Conservation (phyloP, 352 stramenopile species). For the Pythium pyrilobum region DNA sequence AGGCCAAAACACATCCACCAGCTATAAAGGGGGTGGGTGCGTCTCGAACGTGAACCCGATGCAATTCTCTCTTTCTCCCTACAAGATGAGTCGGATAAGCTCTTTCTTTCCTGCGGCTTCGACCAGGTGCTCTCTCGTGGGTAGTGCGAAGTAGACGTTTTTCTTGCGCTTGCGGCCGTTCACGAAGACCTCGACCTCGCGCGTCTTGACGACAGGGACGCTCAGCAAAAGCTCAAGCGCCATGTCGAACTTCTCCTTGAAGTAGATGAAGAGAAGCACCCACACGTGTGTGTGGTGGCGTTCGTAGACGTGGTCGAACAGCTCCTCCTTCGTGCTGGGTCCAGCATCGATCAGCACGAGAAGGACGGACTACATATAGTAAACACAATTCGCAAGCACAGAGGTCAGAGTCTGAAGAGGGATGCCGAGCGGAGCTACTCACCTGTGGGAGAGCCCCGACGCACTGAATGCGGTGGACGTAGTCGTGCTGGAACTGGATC, state of each 20-base stretch:
- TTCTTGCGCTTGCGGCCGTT: background rate
- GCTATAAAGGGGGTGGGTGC: no score
- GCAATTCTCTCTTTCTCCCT: no score
- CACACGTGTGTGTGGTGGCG: conserved; percentile 10
- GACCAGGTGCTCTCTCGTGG: conserved; percentile 12
- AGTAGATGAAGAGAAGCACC: conserved; percentile 11
- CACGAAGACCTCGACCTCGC: background rate
- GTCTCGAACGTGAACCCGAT: no score
- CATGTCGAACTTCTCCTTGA: conserved; percentile 7
- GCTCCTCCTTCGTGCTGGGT: conserved; percentile 13
- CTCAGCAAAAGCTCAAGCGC: conserved; percentile 13
- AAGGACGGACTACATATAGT: conserved; percentile 6
- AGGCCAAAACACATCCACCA: no score
- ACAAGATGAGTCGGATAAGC: conserved; percentile 13
- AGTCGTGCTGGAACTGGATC: conserved; percentile 15
- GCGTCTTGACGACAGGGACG: conserved; percentile 12
- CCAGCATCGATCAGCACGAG: conserved; percentile 17
- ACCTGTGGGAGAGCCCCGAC: conserved; percentile 15
- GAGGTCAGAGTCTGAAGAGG: no score
- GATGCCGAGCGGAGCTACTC: no score
- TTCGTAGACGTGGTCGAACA: conserved; percentile 5
- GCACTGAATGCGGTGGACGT: conserved; percentile 7
- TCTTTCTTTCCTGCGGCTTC: conserved; percentile 5
- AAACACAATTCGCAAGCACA: background rate
- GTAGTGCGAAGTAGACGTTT: conserved; percentile 1